Conservation (phyloP, 2,329 filamentous ascomycete genomes). For the Rutstroemia sp. region DNA sequence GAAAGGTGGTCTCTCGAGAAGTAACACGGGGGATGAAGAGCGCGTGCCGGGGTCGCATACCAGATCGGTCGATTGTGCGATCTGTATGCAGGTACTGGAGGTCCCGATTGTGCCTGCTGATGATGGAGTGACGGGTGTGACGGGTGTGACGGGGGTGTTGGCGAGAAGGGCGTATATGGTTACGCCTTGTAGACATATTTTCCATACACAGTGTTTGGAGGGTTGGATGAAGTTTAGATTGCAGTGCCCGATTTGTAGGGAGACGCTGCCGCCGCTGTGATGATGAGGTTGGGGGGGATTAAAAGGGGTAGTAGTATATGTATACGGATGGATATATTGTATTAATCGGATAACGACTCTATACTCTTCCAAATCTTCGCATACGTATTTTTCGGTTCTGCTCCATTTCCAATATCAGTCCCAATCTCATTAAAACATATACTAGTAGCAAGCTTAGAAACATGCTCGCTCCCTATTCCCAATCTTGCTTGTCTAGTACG, state of each 20-base stretch:
- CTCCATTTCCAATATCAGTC: too few relatives aligned
- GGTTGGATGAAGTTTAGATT: constrained; percentile 92
- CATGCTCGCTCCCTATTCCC: too few relatives aligned
- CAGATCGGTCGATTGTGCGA: constrained; percentile 77
- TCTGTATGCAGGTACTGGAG: constrained; percentile 87
- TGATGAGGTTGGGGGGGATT: constrained; percentile 10
- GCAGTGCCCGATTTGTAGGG: constrained; percentile 92
- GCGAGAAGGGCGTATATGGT: constrained; percentile 89
- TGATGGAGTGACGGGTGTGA: constrained; percentile 36
- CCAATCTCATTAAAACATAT: too few relatives aligned
- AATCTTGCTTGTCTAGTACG: too few relatives aligned
- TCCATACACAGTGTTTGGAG: constrained; percentile 85
- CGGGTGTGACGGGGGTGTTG: constrained; percentile 55
- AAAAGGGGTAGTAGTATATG: too few relatives aligned
- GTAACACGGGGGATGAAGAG: too few relatives aligned
- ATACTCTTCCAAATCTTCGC: too few relatives aligned
- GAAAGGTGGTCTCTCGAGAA: constrained; percentile 4
- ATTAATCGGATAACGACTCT: too few relatives aligned
- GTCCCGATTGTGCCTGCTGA: constrained; percentile 62
- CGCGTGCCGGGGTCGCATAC: constrained; percentile 4
- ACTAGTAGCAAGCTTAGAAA: too few relatives aligned
- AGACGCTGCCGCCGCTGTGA: constrained; percentile 77
- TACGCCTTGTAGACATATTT: constrained; percentile 92
- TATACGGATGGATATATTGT: too few relatives aligned
- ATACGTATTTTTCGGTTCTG: too few relatives aligned